Evolutionary conservation across 176 grass and related monocot species (phyloP), one percentile per base, ranked within the genome.

Genomic region (Avena insularis): DNA sequence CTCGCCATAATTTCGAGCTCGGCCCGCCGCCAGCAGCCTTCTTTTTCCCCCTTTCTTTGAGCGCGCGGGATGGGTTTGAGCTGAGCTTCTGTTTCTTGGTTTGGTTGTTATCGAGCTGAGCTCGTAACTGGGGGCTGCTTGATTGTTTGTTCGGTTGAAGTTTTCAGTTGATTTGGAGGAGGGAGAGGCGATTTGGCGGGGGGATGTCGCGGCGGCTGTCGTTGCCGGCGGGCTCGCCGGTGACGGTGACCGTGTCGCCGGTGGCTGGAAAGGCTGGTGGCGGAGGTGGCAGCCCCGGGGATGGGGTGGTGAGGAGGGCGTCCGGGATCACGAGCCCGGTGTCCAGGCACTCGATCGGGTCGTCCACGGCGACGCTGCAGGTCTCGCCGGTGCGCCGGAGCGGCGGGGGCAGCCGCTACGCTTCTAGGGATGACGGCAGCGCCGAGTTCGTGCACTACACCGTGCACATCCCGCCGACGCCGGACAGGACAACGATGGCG

Each of bases 401-500:
- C 81, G 63, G 61, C 61, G 83, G 67, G 21, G 90, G 88, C 0
- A 93, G 92, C 40, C 76, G 96, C 71, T 94, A 94, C 81, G 77
- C 85, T 62, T 92, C 90, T 50, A 78, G 38, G 27, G 85, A 91
- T 0, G 79, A 85, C 4, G 82, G 23, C 7, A 79, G 79, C 85
- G 68, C 90, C 4, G 97, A 96, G 80, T 99, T 96, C 77, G 92
- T 94, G 88, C 88, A 92, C 53, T 99, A 99, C 90, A 96, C 93
- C 15, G 97, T 99, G 62, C 97, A 99, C 83, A 99, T 99, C 77
- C 97, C 97, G 15, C 87, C 94, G 3, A 99, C 94, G 9, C 97
- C 97, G 1, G 97, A 99, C 72, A 83, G 89, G 31, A 63, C 49
- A 19, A 75, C 56, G 6, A 51, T 40, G 2, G 71, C 77, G 14